Conservation (phyloP, 495 filamentous ascomycete genomes). For the Penicillium goetzii region DNA sequence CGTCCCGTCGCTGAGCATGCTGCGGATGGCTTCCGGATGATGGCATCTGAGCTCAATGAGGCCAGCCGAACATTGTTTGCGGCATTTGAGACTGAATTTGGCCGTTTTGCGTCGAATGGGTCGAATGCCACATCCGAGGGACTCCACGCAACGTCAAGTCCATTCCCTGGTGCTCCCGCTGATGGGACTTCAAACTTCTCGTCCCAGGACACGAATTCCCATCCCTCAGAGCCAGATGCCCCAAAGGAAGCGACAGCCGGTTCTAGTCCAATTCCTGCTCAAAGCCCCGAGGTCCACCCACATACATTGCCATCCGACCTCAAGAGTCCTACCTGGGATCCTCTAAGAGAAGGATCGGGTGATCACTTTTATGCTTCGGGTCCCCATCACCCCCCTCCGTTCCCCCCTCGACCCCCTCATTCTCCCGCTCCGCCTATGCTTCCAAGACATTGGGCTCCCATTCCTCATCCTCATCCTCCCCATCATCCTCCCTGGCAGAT, state of each 20-base stretch:
- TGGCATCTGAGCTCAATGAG: slow-evolving; percentile 52
- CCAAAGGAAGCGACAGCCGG: slow-evolving; percentile 3
- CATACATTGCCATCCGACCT: not conserved
- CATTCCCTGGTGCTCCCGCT: slow-evolving; percentile 5
- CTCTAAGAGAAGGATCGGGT: not conserved
- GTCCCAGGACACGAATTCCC: slow-evolving; percentile 2
- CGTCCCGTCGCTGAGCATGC: slow-evolving; percentile 47
- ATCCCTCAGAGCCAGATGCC: not conserved
- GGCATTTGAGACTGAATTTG: slow-evolving; percentile 47
- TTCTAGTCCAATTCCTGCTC: not conserved
- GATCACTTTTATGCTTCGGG: not conserved
- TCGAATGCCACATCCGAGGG: slow-evolving; percentile 12
- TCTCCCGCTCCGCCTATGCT: not conserved
- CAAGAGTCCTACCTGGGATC: not conserved
- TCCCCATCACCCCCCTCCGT: not conserved
- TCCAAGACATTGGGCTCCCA: slow-evolving; percentile 10
- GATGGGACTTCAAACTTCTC: slow-evolving; percentile 1
- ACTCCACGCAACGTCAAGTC: slow-evolving; percentile 8
- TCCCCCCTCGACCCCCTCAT: slow-evolving; percentile 3
- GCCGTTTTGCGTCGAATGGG: slow-evolving; percentile 15
- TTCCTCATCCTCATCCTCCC: not conserved
- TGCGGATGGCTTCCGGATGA: slow-evolving; percentile 44
- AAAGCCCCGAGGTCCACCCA: not conserved
- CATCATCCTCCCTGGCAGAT: slow-evolving; percentile 7
- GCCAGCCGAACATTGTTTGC: slow-evolving; percentile 46